These are phyloP conservation scores for Diaporthe sp. DNA, from an alignment of 2,329 filamentous ascomycete species.

Conservation along the genomic window DNA sequence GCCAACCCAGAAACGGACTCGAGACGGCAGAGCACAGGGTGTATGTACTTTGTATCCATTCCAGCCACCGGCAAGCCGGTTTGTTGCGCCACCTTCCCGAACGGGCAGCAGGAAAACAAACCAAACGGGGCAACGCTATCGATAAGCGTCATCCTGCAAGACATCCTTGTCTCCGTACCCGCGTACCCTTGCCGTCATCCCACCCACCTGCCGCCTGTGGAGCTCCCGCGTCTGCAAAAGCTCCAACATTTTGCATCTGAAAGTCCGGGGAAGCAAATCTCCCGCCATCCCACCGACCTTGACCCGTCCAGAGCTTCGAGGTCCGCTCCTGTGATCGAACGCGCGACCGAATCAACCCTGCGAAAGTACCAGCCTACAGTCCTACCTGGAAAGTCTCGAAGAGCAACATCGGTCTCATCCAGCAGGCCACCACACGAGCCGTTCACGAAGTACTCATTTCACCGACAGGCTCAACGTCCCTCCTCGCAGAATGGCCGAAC, in stretches of 20 bases:
- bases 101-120: conserved; percentile 34
- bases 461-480: background rate
- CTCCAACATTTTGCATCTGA: conserved; percentile 38
- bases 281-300: background rate
- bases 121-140: conserved; percentile 36
- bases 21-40: conserved; percentile 31
- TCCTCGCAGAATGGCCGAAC: conserved; percentile 41
- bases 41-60: conserved; percentile 19
- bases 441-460: background rate
- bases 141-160: conserved; percentile 22
- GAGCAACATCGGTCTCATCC: background rate
- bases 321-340: background rate
- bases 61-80: conserved; percentile 7
- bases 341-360: background rate
- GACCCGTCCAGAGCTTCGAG: background rate
- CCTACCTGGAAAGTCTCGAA: background rate
- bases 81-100: conserved; percentile 37
- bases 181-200: conserved; percentile 1
- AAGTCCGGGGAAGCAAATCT: conserved; percentile 37
- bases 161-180: conserved; percentile 3
- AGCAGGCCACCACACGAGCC: background rate
- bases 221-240: conserved; percentile 10
- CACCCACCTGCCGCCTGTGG: conserved; percentile 1
- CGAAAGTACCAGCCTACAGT: background rate
- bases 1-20: conserved; percentile 24